Percentiles rank a stretch among this genome's conserved stretches.
phyloP scores from a whole-genome alignment of 1,284 basidiomycete species.

The Coriolopsis trogii region DNA sequence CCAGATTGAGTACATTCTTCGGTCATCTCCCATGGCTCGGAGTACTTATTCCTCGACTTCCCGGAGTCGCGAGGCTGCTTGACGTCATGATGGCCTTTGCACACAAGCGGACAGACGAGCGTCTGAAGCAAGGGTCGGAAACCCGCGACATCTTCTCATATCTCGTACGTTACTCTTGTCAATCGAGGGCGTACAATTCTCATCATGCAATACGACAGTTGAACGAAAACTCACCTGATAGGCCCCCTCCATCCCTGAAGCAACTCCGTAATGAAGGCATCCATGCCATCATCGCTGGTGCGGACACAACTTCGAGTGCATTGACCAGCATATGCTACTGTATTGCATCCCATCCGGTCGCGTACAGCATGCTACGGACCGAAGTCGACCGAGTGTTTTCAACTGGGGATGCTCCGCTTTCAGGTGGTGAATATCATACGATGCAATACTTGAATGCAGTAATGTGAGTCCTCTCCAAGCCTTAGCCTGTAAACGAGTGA shows the following conservation, averaged over 20 bases:
- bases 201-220: neutral
- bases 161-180: constrained; percentile 25
- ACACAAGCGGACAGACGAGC: constrained; percentile 13
- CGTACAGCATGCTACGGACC: constrained; percentile 22
- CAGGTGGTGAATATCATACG: constrained; percentile 5
- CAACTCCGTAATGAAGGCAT: constrained; percentile 7
- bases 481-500: no score
- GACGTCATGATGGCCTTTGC: neutral
- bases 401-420: constrained; percentile 21
- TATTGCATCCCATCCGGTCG: constrained; percentile 19
- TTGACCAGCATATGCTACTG: constrained; percentile 21
- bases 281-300: constrained; percentile 26
- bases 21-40: constrained; percentile 16
- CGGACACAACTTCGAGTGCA: constrained; percentile 31
- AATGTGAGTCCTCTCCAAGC: neutral
- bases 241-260: neutral
- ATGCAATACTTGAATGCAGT: constrained; percentile 29
- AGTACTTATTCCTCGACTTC: constrained; percentile 1
- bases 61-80: constrained; percentile 3
- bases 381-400: constrained; percentile 32
- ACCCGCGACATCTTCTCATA: constrained; percentile 33
- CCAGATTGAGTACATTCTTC: neutral
- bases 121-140: constrained; percentile 12
- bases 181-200: neutral
- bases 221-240: neutral